Base-by-base conservation (phyloP, 73 alveolate species). In the Paramecium primaurelia region DNA sequence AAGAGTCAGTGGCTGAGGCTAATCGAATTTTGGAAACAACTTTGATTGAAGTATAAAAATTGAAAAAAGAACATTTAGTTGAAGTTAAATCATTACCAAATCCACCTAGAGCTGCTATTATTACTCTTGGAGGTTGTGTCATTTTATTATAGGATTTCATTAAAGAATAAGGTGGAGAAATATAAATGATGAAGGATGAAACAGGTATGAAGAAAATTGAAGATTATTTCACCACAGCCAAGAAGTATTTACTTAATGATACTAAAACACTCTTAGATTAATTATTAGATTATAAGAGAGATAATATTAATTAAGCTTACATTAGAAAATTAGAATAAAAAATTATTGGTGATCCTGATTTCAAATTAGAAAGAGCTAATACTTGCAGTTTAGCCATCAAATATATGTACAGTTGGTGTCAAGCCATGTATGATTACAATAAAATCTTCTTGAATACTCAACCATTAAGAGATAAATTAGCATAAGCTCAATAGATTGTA, bases 81-180 rank as follows among this genome's bases (percentile, higher is more conserved):
- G 99, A 95, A 86, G 93, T 97, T 86, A 95, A 96, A 10, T 22
- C 96, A 26, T 89, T 96, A 54, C 94, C 92, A 7, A 89, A 94
- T 16, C 99, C 99, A 12, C 97, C 99, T 8, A 92, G 96, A n/a
- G 98, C 98, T 3, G 99, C 97, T 92, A 98, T 94, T 7, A 83
- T 96, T 75, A 97, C 99, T 14, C 95, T 98, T 97, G 99, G 97
- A 75, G 96, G 98, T 1, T 93, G 93, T 73, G 95, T 97, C 45
- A 92, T 92, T 34, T 22, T 93, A 5, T 37, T 71, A n/a, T 20
- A 40, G 45, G 95, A 93, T 38, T 89, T 84, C 69, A 93, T 93
- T 25, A 93, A 49, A 80, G 25, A 73, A 64, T 64, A 69, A 28
- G 89, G 95, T 28, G 96, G 93, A n/a, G 95, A 93, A 69, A 77